Percentiles rank a stretch among this genome's conserved stretches.
Evolutionary conservation across 352 stramenopile genomes (phyloP).

Genomic region (Globisporangium abappressorium): DNA sequence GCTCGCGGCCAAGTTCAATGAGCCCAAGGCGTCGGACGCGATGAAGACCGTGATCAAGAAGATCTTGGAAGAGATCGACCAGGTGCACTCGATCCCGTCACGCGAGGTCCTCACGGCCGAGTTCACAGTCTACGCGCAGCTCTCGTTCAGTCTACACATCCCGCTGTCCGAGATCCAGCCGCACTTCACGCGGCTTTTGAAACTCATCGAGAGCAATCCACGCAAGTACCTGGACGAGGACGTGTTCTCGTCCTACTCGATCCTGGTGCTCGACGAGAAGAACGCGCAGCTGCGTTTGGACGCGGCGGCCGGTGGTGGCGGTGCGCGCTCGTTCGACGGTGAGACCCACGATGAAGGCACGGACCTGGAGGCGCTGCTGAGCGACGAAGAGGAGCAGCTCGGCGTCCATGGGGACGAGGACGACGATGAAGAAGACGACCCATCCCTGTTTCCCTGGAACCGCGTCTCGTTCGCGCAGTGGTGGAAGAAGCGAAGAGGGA

Average conservation of each 20-base stretch:
- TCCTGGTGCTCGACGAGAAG: slow-evolving; percentile 67
- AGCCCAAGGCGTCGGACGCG: slow-evolving; percentile 62
- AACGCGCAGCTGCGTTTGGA: slow-evolving; percentile 22
- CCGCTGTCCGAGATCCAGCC: slow-evolving; percentile 73
- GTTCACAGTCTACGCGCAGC: slow-evolving; percentile 89
- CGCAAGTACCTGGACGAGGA: slow-evolving; percentile 89
- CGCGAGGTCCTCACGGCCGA: slow-evolving; percentile 85
- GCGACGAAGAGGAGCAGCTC: slow-evolving; percentile 56
- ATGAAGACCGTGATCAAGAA: slow-evolving; percentile 64
- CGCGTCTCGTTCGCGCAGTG: slow-evolving; percentile 77
- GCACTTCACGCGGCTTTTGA: slow-evolving; percentile 85
- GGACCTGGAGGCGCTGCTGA: slow-evolving; percentile 59
- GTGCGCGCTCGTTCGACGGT: slow-evolving; percentile 23
- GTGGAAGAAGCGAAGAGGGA: slow-evolving; percentile 56
- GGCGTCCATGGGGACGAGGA: slow-evolving; percentile 21
- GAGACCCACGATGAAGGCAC: slow-evolving; percentile 63
- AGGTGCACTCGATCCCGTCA: slow-evolving; percentile 74
- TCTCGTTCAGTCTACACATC: slow-evolving; percentile 88
- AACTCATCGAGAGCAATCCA: slow-evolving; percentile 85
- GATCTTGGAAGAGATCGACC: slow-evolving; percentile 77
- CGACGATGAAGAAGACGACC: slow-evolving; percentile 36
- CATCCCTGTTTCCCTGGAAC: slow-evolving; percentile 64
- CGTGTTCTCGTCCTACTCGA: slow-evolving; percentile 75
- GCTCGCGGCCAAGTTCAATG: slow-evolving; percentile 93
- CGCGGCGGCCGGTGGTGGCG: slow-evolving; percentile 12